Conservation (phyloP, 306 rosid species). For the Vigna radiata region DNA sequence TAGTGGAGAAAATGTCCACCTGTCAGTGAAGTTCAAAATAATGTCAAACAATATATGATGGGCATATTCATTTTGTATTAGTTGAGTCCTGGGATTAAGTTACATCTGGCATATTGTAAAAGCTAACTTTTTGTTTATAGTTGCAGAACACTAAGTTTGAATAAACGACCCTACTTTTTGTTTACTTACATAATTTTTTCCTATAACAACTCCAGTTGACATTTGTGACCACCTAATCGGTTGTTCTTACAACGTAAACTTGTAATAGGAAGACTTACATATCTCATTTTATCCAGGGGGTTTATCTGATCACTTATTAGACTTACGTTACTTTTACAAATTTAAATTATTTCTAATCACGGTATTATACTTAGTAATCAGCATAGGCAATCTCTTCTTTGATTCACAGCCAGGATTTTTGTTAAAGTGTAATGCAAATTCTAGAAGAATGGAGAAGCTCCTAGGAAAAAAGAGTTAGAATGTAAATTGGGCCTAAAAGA, state of each 20-base stretch:
- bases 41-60: conserved; percentile 32
- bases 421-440: no score
- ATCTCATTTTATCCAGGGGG: no score
- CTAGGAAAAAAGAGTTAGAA: no score
- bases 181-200: neutral
- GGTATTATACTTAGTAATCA: no score
- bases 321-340: no score
- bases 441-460: no score
- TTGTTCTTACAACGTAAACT: neutral
- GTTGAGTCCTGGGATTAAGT: conserved; percentile 11
- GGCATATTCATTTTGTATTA: conserved; percentile 27
- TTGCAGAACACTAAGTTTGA: neutral
- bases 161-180: neutral
- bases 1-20: conserved; percentile 88
- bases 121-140: neutral
- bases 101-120: neutral
- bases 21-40: conserved; percentile 51
- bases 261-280: neutral
- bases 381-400: no score
- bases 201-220: neutral
- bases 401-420: no score
- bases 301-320: no score
- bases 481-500: no score
- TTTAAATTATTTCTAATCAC: no score
- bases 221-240: conserved; percentile 5